Conservation (phyloP, 2,329 filamentous ascomycete genomes). For the Dendrostoma leiphaemia region DNA sequence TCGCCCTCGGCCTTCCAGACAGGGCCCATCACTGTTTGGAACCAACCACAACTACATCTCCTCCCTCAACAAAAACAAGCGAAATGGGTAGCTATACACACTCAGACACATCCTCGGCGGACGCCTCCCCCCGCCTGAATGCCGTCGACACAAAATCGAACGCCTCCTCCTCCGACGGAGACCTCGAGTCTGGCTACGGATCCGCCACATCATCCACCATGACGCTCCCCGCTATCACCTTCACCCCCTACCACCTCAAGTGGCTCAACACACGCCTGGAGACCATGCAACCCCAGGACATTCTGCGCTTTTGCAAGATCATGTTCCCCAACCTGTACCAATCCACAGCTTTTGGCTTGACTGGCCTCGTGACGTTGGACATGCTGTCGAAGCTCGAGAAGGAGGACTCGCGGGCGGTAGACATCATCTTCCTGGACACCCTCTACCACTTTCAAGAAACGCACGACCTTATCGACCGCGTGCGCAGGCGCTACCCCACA, state of each 20-base stretch:
- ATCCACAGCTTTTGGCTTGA: constrained; percentile 79
- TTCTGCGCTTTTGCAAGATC: constrained; percentile 88
- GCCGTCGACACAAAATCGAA: constrained; percentile 37
- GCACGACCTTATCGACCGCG: constrained; percentile 68
- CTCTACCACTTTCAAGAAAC: constrained; percentile 82
- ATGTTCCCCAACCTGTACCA: constrained; percentile 88
- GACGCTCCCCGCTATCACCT: constrained; percentile 74
- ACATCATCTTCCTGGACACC: constrained; percentile 80
- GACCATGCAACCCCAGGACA: constrained; percentile 83
- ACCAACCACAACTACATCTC: neutral
- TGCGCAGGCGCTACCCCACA: constrained; percentile 73
- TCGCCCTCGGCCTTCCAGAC: neutral
- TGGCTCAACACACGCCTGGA: constrained; percentile 90
- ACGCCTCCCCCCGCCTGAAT: constrained; percentile 34
- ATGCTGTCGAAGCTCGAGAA: constrained; percentile 75
- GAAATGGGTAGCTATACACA: constrained; percentile 16
- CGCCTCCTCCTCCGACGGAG: constrained; percentile 29
- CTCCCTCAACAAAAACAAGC: constrained; percentile 2
- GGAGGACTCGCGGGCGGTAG: constrained; percentile 57
- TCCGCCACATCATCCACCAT: constrained; percentile 58
- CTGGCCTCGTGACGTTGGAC: constrained; percentile 78
- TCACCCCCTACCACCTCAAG: constrained; percentile 83
- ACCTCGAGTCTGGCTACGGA: constrained; percentile 82
- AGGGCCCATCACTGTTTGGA: neutral
- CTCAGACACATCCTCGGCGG: constrained; percentile 37